Base-by-base conservation (phyloP, 2,329 filamentous ascomycete genomes). In the Xenoacremonium recifei region DNA sequence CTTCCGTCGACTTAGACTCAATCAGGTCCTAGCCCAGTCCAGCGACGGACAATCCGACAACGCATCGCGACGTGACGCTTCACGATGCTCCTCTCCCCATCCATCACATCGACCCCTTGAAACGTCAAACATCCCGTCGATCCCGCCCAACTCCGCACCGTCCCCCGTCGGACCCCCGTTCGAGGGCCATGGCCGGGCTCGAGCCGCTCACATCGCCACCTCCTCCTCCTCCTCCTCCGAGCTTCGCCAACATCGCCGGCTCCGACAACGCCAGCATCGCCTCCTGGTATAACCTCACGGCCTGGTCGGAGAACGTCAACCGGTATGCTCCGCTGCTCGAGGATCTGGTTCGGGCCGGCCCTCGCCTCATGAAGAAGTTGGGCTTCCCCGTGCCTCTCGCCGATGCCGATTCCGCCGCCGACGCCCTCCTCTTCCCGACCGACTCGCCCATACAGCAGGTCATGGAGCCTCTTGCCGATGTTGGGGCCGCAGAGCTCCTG, bases 321-420 rank as follows among this genome's bases (percentile, higher is more conserved):
- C 74, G 75, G 51, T 76, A 79, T 63, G 71, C 78, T 35, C 84
- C 85, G 3, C 82, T 82, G 10, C 66, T 87, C 15, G 81, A 80
- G 61, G 84, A 89, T 56, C 68, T 91, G 35, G 74, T 88, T 49
- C 73, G 80, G 63, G 84, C 80, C 15, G 77, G 86, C 4, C 86
- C 86, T 37, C 76, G 86, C 44, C 81, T 90, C 59, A 75, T 87
- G 21, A 82, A 77, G 64, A 84, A 80, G 61, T 73, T 85, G 27
- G 80, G 84, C 37, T 80, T 77, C n/a, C 77, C 85, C 53, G 73
- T 82, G 42, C 71, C 76, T 40, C 66, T 84, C 38, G 80, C 85
- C 56, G 71, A 75, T 54, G 73, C 78, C 80, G 54, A 33, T 37
- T 48, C 50, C 21, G 42, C 29, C 21, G 39, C 48, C 23, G 49